Percentiles rank a stretch among this genome's conserved stretches.
These are phyloP conservation scores for Zymoseptoria passerinii DNA, from an alignment of 2,329 filamentous ascomycete species.

Conservation along the genomic window DNA sequence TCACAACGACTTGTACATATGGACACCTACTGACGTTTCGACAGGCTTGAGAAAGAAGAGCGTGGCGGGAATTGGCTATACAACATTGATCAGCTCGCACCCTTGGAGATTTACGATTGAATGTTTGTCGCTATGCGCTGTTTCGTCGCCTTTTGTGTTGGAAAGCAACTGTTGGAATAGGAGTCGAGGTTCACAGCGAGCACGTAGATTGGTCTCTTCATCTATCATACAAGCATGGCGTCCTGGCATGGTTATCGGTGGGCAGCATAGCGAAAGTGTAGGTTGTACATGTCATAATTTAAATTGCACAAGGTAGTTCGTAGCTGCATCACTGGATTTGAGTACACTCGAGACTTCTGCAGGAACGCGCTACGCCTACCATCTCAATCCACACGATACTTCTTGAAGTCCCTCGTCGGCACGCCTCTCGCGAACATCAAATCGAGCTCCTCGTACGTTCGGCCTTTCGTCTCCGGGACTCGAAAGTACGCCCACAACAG, in stretches of 20 bases:
- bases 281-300: not conserved
- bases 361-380: not conserved
- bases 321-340: not conserved
- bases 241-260: not conserved
- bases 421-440: constrained; percentile 35
- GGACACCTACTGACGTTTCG: constrained; percentile 8
- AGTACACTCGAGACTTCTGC: not conserved
- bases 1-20: not conserved
- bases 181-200: not conserved
- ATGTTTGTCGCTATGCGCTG: not conserved
- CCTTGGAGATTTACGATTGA: constrained; percentile 75
- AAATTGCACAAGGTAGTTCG: not conserved
- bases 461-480: constrained; percentile 34
- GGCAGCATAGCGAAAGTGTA: not conserved
- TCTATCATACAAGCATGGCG: not conserved
- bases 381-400: constrained; percentile 21
- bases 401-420: constrained; percentile 29
- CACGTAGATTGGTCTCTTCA: not conserved
- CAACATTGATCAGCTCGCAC: constrained; percentile 90
- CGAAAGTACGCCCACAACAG: constrained; percentile 33
- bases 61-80: constrained; percentile 93
- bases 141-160: not conserved
- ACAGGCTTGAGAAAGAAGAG: constrained; percentile 75
- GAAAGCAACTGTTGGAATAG: not conserved
- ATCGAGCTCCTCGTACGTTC: constrained; percentile 38